Percentiles rank a stretch among this genome's conserved stretches.
Evolutionary conservation across 441 rosid genomes (phyloP).

Genomic region (Mallotus japonicus): DNA sequence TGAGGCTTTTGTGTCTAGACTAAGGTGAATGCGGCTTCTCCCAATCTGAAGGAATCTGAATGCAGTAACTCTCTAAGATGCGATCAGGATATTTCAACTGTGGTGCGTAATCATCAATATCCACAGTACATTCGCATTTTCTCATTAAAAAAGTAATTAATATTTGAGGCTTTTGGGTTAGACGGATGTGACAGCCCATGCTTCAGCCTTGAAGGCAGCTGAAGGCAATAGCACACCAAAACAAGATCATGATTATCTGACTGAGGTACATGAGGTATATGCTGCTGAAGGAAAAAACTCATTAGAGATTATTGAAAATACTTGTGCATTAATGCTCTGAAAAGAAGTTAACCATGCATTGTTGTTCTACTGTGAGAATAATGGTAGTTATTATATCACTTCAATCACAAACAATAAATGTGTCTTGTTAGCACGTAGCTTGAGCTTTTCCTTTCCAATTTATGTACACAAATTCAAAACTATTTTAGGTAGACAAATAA

Average conservation of each 20-base stretch:
- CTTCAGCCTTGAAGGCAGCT: slow-evolving; percentile 18
- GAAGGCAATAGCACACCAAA: slow-evolving; percentile 18
- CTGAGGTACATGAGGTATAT: neutral
- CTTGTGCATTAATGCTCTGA: neutral
- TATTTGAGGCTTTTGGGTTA: slow-evolving; percentile 17
- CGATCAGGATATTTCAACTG: slow-evolving; percentile 15
- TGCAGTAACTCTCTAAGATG: slow-evolving; percentile 12
- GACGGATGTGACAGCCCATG: slow-evolving; percentile 23
- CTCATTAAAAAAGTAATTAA: neutral
- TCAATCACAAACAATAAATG: neutral
- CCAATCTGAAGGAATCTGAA: slow-evolving; percentile 20
- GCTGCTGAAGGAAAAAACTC: neutral
- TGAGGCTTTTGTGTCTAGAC: slow-evolving; percentile 23
- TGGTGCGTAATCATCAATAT: neutral
- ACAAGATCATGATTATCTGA: slow-evolving; percentile 10
- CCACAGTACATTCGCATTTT: neutral
- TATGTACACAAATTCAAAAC: neutral
- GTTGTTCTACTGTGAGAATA: neutral
- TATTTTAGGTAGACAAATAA: neutral
- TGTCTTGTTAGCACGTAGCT: neutral
- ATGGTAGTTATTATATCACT: neutral
- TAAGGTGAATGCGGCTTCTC: slow-evolving; percentile 20
- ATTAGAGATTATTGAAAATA: neutral
- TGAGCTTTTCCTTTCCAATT: neutral
- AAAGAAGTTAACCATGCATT: too few relatives aligned